Evolutionary conservation across 2,329 filamentous ascomycete species (phyloP), one percentile per base, ranked within the genome.

Genomic region (Diaporthe citriasiana): DNA sequence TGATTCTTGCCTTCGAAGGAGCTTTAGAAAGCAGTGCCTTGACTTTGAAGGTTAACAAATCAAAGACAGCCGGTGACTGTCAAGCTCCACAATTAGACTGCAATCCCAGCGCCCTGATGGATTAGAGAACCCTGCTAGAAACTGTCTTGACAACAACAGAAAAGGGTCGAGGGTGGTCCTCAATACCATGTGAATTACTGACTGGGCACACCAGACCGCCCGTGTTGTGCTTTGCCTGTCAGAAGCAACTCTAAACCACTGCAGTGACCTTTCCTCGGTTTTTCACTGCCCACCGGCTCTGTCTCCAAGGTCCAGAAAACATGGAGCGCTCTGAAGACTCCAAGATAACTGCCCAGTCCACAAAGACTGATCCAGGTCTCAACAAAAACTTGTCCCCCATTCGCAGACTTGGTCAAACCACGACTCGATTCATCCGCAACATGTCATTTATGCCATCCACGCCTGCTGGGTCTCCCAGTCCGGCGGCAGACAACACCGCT

Each of bases 361-460:
- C 22, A 2, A 25, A 50, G 33, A 30, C 19, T 63, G 35, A 35
- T 5, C 42, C 55, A 60, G 30, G 22, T 22, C 19, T 12, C 27
- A 71, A 60, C n/a, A 2, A 25, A 38, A 40, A 40, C 45, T 25
- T 40, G 17, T 53, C 57, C 17, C 42, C 56, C 35, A 25, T 71
- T 7, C 35, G 35, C 19, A 33, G 53, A 27, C 19, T 42, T 19
- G 6, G 56, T 27, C 47, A 71, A 25, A 42, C 51, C 27, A 25
- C 70, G 30, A 25, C 33, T 25, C 56, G n/a, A 25, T 55, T 22
- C 17, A 38, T 42, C 35, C 47, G 33, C 25, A 71, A 50, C 56
- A 71, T 71, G 70, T 38, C 70, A 12, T 53, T n/a, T 27, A 30
- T 38, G 45, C 27, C 69, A 27, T 27, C 35, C 13, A 30, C 25